A percentile compares a stretch with the other conserved stretches of the same genome.
phyloP scores from a whole-genome alignment of 305 asterid genomes.

The Solanum aculeatissimum region DNA sequence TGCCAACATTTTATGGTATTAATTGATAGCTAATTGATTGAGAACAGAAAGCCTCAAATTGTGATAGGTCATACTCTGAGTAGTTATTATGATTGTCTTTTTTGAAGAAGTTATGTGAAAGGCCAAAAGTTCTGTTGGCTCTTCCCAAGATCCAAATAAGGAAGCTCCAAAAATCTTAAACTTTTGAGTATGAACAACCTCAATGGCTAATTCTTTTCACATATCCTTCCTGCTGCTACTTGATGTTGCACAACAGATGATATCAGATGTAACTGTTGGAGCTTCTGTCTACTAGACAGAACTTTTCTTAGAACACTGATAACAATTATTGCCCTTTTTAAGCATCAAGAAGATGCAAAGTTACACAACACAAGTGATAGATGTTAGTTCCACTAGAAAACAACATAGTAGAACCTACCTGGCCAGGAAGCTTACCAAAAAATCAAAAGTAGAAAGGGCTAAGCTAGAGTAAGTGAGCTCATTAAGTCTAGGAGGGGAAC shows the following conservation, averaged over 20 bases:
- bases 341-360: background rate
- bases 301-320: background rate
- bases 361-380: background rate
- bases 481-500: background rate
- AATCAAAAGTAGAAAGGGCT: background rate
- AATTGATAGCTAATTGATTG: background rate
- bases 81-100: too few species aligned
- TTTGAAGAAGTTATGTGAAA: background rate
- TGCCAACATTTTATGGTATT: background rate
- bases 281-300: background rate
- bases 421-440: background rate
- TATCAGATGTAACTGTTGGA: background rate
- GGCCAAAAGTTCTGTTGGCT: background rate
- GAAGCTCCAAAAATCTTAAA: background rate
- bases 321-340: background rate
- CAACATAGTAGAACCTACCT: background rate
- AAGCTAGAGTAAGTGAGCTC: background rate
- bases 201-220: background rate
- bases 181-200: background rate
- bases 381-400: background rate
- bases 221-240: background rate
- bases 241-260: background rate
- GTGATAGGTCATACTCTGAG: background rate
- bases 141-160: background rate
- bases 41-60: background rate